These are phyloP conservation scores for Udeniomyces megalosporus DNA, from an alignment of 768 basidiomycete species.

Conservation along the genomic window DNA sequence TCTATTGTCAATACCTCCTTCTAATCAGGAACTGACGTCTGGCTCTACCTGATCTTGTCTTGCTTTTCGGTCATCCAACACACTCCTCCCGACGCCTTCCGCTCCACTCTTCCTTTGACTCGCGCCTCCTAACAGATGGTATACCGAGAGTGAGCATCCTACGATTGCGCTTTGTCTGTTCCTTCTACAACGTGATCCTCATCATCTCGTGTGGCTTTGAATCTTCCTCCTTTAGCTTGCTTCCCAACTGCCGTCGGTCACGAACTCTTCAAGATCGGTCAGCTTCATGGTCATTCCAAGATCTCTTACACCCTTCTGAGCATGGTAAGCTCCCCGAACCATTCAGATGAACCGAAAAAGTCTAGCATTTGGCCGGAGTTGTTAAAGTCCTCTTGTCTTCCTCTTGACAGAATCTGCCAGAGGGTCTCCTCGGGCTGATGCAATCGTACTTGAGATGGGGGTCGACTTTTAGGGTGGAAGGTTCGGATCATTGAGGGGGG, in stretches of 20 bases:
- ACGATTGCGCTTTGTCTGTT: conserved; percentile 25
- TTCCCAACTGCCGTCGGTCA: conserved; percentile 28
- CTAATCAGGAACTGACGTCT: background rate
- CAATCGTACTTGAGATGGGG: conserved; percentile 80
- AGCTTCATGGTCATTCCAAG: conserved; percentile 83
- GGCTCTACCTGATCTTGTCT: background rate
- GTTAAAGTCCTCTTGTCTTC: background rate
- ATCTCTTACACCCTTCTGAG: conserved; percentile 83
- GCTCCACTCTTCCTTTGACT: no score
- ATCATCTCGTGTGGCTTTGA: no score
- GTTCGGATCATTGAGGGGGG: background rate
- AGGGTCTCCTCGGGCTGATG: conserved; percentile 81
- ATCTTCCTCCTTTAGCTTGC: background rate
- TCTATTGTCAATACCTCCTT: background rate
- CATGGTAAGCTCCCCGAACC: conserved; percentile 43
- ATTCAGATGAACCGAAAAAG: background rate
- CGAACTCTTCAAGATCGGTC: conserved; percentile 82
- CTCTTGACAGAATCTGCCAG: conserved; percentile 44
- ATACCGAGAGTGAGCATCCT: conserved; percentile 51
- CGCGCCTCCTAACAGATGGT: conserved; percentile 53
- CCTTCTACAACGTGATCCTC: background rate
- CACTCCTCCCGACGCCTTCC: no score
- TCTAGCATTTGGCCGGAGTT: background rate
- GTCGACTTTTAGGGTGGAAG: conserved; percentile 54
- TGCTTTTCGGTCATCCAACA: no score